Evolutionary conservation across 805 yeast genomes (phyloP).

Genomic region (Deakozyma indianensis): DNA sequence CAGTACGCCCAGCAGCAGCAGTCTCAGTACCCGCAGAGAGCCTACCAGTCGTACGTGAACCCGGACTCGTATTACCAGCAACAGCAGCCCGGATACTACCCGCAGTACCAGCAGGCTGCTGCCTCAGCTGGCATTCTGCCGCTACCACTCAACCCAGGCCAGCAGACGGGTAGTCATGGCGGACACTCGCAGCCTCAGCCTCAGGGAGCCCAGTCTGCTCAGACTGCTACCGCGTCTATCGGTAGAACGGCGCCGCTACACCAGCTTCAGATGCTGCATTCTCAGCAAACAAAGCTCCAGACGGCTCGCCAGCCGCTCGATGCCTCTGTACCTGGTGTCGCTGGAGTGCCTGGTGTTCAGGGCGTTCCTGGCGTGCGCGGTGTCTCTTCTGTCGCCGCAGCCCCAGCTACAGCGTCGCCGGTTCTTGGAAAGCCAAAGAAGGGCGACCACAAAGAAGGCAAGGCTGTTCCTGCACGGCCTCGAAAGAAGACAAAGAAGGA

Average conservation of each 20-base stretch:
- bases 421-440: too few species aligned
- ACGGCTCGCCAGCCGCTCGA: not conserved
- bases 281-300: not conserved
- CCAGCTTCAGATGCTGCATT: too few species aligned
- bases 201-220: too few species aligned
- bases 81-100: not conserved
- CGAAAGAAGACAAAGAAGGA: conserved; percentile 1
- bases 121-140: not conserved
- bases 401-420: conserved; percentile 2
- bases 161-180: not conserved
- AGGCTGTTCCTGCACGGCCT: not conserved
- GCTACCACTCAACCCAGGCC: not conserved
- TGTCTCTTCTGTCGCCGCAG: not conserved
- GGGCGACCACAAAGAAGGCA: conserved; percentile 1
- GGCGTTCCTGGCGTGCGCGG: too few species aligned
- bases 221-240: too few species aligned
- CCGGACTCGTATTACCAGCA: not conserved
- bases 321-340: not conserved
- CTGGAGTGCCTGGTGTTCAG: not conserved
- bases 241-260: too few species aligned
- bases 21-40: not conserved
- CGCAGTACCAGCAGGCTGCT: not conserved
- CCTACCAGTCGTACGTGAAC: not conserved
- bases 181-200: not conserved
- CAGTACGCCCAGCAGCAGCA: not conserved